Conservation (phyloP, 306 rosid species). For the Begonia peltatifolia region DNA sequence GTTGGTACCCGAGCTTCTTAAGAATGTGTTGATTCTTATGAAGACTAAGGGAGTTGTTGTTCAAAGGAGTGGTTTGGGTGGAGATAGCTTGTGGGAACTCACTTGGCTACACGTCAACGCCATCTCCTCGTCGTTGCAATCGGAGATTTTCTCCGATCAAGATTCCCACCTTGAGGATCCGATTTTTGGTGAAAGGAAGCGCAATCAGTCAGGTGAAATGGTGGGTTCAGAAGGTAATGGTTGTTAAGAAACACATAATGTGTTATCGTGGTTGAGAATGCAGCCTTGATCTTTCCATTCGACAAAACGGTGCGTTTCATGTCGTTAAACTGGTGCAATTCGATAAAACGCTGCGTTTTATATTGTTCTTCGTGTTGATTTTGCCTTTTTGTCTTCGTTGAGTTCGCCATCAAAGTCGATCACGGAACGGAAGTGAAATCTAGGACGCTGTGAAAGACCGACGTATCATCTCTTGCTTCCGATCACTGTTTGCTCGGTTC, state of each 20-base stretch:
- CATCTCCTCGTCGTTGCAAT: constrained; percentile 54
- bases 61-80: constrained; percentile 70
- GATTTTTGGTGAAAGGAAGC: background rate
- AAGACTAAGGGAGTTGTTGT: constrained; percentile 51
- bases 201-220: too few species aligned
- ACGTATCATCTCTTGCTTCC: background rate
- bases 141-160: constrained; percentile 72
- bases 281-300: too few species aligned
- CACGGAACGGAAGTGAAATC: background rate
- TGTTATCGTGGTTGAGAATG: too few species aligned
- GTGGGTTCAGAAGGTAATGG: too few species aligned
- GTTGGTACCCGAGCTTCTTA: constrained; percentile 64
- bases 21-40: constrained; percentile 59
- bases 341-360: too few species aligned
- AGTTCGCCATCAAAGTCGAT: too few species aligned
- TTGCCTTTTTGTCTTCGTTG: too few species aligned
- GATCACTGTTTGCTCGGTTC: background rate
- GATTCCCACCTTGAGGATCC: background rate
- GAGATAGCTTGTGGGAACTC: constrained; percentile 85
- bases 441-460: background rate
- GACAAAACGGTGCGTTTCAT: too few species aligned
- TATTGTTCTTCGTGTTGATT: too few species aligned
- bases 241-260: too few species aligned
- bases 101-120: constrained; percentile 80
- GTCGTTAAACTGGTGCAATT: too few species aligned